These are phyloP conservation scores for Cardamine chenopodiifolia DNA, from an alignment of 345 rosid genomes.

Conservation along the genomic window DNA sequence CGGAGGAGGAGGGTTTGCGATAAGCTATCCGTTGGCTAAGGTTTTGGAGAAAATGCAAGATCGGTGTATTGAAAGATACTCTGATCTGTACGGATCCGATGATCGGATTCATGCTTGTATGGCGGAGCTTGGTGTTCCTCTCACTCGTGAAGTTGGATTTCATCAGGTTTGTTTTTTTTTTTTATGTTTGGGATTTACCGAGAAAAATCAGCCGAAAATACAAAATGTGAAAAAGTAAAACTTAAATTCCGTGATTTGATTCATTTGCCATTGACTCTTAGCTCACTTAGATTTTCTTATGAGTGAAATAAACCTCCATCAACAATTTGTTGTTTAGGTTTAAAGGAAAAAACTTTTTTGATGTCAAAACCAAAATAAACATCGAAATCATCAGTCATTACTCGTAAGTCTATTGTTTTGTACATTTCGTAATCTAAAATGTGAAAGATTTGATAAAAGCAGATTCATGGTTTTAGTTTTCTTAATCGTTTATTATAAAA, in stretches of 20 bases:
- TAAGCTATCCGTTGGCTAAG: slow-evolving; percentile 67
- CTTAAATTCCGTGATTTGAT: not conserved
- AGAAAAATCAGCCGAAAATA: not conserved
- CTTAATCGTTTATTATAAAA: no score
- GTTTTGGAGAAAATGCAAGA: slow-evolving; percentile 63
- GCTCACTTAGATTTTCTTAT: no score
- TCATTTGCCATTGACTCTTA: no score
- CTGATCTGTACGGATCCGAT: slow-evolving; percentile 67
- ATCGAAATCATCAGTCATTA: no score
- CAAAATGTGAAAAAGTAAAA: not conserved
- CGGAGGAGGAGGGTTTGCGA: slow-evolving; percentile 90
- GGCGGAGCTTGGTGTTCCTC: slow-evolving; percentile 89
- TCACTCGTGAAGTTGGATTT: slow-evolving; percentile 67
- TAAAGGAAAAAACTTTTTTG: no score
- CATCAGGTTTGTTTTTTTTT: slow-evolving; percentile 64
- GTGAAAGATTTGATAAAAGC: no score
- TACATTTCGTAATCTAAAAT: no score
- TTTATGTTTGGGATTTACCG: slow-evolving; percentile 41
- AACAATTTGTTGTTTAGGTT: no score
- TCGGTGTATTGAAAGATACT: slow-evolving; percentile 59
- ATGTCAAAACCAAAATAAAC: no score
- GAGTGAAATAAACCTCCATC: no score
- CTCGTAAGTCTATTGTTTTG: no score
- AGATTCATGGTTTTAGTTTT: no score
- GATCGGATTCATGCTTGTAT: slow-evolving; percentile 82